These are phyloP conservation scores for Neurospora pannonica DNA, from an alignment of 495 filamentous ascomycete genomes.

Conservation along the genomic window DNA sequence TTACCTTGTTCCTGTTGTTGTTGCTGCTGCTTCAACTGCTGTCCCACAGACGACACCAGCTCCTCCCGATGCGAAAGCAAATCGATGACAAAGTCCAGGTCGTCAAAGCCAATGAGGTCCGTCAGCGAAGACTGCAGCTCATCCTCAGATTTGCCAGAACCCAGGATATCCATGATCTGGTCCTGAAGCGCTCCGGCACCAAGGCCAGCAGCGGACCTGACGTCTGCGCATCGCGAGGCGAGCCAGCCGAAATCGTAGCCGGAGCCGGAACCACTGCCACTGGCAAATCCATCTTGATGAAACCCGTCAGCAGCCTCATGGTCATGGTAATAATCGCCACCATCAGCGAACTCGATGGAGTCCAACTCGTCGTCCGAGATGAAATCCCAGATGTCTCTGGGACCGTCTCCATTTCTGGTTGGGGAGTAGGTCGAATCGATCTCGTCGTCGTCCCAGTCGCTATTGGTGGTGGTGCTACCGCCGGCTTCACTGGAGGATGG, in stretches of 20 bases:
- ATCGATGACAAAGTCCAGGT: conserved; percentile 81
- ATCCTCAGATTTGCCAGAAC: conserved; percentile 59
- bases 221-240: conserved; percentile 47
- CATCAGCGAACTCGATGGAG: conserved; percentile 29
- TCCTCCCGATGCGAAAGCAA: conserved; percentile 64
- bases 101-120: conserved; percentile 85
- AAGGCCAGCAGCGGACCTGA: conserved; percentile 51
- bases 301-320: conserved; percentile 5
- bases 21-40: conserved; percentile 2
- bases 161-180: conserved; percentile 61
- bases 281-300: conserved; percentile 14
- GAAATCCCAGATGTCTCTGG: conserved; percentile 84
- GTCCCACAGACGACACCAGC: conserved; percentile 35
- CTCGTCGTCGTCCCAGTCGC: conserved; percentile 33
- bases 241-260: conserved; percentile 53
- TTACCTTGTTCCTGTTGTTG: conserved; percentile 14
- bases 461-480: conserved; percentile 2
- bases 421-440: conserved; percentile 51
- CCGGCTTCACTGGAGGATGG: conserved; percentile 13
- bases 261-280: conserved; percentile 10
- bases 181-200: conserved; percentile 52
- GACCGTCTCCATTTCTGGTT: conserved; percentile 45
- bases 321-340: conserved; percentile 33
- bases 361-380: conserved; percentile 64
- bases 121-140: conserved; percentile 83